A percentile compares a stretch with the other conserved stretches of the same genome.
Evolutionary conservation across 495 filamentous ascomycete genomes (phyloP).

Genomic region (Talaromyces borbonicus): DNA sequence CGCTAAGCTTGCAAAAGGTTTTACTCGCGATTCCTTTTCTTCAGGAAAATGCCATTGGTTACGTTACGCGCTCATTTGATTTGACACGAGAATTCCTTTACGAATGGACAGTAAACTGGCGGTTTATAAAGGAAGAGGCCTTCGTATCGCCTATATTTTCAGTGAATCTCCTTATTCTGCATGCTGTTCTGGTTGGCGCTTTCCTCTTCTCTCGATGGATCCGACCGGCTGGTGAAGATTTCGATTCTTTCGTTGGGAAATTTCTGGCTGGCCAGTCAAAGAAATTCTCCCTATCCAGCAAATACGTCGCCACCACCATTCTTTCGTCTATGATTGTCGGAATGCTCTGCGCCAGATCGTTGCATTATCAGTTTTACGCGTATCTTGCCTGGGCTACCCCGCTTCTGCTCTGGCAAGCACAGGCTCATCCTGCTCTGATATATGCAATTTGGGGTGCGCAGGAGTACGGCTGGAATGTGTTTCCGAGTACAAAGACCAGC

Average conservation of each 20-base stretch:
- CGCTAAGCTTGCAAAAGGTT: constrained; percentile 26
- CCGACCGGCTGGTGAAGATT: constrained; percentile 34
- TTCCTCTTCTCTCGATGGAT: constrained; percentile 53
- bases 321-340: constrained; percentile 76
- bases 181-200: constrained; percentile 51
- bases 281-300: constrained; percentile 51
- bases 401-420: constrained; percentile 78
- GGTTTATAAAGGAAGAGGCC: constrained; percentile 71
- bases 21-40: constrained; percentile 72
- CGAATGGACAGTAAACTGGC: constrained; percentile 99
- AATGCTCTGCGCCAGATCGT: constrained; percentile 77
- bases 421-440: constrained; percentile 61
- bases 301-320: constrained; percentile 68
- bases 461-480: constrained; percentile 96
- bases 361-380: constrained; percentile 97
- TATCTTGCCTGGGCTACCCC: constrained; percentile 89
- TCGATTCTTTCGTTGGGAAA: constrained; percentile 41
- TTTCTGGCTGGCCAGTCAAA: constrained; percentile 44
- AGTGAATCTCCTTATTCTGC: constrained; percentile 52
- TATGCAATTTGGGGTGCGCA: constrained; percentile 70
- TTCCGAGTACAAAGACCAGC: constrained; percentile 77
- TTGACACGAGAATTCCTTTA: constrained; percentile 81
- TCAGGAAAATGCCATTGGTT: constrained; percentile 53
- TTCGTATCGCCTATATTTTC: constrained; percentile 76
- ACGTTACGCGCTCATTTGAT: constrained; percentile 76